Conservation (phyloP, 192 early-diverging fungal genomes). For the Umbelopsis ramanniana region DNA sequence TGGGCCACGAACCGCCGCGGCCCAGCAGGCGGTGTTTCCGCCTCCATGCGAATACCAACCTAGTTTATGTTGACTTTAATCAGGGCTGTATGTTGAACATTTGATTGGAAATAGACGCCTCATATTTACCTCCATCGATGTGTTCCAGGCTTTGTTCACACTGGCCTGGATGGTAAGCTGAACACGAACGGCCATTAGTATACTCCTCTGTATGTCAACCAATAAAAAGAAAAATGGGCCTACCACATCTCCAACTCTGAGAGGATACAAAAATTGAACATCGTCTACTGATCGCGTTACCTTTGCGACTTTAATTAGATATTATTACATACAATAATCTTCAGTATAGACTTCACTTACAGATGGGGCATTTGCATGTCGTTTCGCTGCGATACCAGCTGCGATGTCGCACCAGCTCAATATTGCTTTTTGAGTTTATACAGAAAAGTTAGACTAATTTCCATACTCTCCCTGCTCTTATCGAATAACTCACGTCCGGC, state of each 20-base stretch:
- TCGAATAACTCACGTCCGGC: conserved; percentile 28
- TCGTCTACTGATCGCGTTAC: conserved; percentile 71
- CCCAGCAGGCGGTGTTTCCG: conserved; percentile 64
- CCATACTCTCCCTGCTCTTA: neutral
- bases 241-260: conserved; percentile 64
- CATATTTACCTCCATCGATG: conserved; percentile 64
- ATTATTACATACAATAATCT: too few species aligned
- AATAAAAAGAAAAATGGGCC: neutral
- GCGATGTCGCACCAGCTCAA: conserved; percentile 71
- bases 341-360: conserved; percentile 29
- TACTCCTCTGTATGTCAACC: too few species aligned
- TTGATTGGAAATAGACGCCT: neutral
- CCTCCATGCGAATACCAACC: conserved; percentile 69
- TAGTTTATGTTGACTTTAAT: neutral
- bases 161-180: conserved; percentile 60
- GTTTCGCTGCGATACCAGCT: conserved; percentile 68
- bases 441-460: too few species aligned
- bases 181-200: too few species aligned
- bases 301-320: conserved; percentile 27
- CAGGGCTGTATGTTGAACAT: neutral
- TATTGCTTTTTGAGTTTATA: conserved; percentile 36
- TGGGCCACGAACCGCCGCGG: conserved; percentile 60
- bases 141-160: conserved; percentile 73
- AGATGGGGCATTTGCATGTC: conserved; percentile 57
- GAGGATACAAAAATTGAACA: conserved; percentile 69